Evolutionary conservation across 257 asterid genomes (phyloP), one percentile per base, ranked within the genome.

Genomic region (Nyctanthes arbortristis): DNA sequence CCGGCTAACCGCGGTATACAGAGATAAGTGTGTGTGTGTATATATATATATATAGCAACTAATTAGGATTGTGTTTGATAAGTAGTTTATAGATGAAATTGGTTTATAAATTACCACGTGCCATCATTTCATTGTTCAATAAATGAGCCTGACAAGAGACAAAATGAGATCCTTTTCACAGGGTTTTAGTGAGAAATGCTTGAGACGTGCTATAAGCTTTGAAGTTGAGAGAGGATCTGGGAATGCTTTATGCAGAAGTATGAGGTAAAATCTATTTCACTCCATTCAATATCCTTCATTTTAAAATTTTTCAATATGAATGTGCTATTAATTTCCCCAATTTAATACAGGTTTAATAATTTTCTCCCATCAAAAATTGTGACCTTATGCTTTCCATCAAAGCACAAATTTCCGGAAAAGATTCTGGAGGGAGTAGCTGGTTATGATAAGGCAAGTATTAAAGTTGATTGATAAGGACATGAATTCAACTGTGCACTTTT

Each of bases 101-200:
- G 13, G 47, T 40, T 20, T 29, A 9, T 10, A 34, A 49, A 61
- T 61, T 66, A 25, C 57, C 10, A 12, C 3, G 43, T 47, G 49
- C 5, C 6, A 14, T 65, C 39, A 66, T 36, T n/a, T 30, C n/a
- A 40, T 24, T 34, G 68, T 12, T n/a, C 71, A 65, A n/a, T 24
- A 18, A 28, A 12, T 61, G 24, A 62, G 73, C 61, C 29, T 33
- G 55, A 43, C 55, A 69, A 8, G 49, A 32, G 58, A 29, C n/a
- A 66, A 67, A 16, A 57, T 67, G 52, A 71, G 59, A 55, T 73
- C 67, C 65, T 54, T 71, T 10, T 78, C 68, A 74, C 84, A 93
- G 98, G 90, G 87, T 79, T 71, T 86, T n/a, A 73, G 84, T 75
- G 85, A 79, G 39, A 88, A 84, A 69, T 85, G 88, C 78, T 84